Base-by-base conservation (phyloP, 2,329 filamentous ascomycete species). In the Phaeosphaeria sp. region DNA sequence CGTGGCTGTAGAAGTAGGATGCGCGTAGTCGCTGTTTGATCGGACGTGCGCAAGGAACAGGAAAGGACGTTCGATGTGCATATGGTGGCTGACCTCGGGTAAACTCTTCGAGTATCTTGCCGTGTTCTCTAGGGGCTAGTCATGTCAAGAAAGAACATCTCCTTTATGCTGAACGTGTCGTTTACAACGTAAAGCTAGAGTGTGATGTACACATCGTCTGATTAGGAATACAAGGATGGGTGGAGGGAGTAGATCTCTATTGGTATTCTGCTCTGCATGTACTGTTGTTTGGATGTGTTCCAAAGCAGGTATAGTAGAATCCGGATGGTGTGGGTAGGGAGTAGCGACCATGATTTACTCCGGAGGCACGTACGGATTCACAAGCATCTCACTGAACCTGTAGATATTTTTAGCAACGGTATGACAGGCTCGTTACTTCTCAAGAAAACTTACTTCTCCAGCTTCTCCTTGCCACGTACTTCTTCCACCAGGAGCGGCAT, bases 401-500 rank as follows among this genome's bases (percentile, higher is more conserved):
- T 30, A 46, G 13, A 10, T 7, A 7, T 48, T 18, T 47, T 71
- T 56, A 69, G 65, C 50, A 59, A 23, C 10, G 22, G 17, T 18
- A 18, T 6, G 25, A 30, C 3, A 7, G 11, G 27, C 21, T 25
- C 30, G 17, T 4, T 15, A 33, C 18, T 10, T 46, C 15, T 10
- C 25, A 9, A n/a, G 3, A 9, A 25, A 17, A 78, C 79, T 72
- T 64, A 80, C 80, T 87, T 92, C 80, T 96, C 93, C 68, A 99
- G 81, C 79, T 88, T 94, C 74, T 98, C 94, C 84, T 96, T 97
- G 46, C 95, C 95, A 71, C 95, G 84, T 10, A 99, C 93, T 81
- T 99, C 95, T 78, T 99, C 94, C 1, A 96, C 92, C 58, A 99
- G 81, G 72, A 99, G 80, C 39, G 95, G 95, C 93, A 99, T 98